Evolutionary conservation across 1,139 yeast genomes (phyloP).

Genomic region (Chernovozyma sophiae-reginae): DNA sequence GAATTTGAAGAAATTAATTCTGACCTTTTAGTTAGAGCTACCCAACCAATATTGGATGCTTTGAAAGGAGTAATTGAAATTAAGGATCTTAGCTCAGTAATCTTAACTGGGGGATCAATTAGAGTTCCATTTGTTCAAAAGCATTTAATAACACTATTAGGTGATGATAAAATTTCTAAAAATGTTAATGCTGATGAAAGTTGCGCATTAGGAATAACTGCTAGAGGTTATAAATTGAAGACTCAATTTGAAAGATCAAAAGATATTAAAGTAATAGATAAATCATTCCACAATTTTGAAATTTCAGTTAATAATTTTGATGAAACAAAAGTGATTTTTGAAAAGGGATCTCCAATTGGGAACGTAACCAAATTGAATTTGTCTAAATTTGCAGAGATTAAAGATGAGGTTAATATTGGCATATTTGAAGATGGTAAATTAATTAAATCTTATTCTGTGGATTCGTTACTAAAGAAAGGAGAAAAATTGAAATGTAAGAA

Average conservation of each 20-base stretch:
- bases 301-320: conserved; percentile 29
- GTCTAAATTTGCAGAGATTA: conserved; percentile 19
- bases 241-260: conserved; percentile 53
- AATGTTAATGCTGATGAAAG: conserved; percentile 96
- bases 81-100: conserved; percentile 56
- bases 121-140: conserved; percentile 85
- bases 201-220: conserved; percentile 83
- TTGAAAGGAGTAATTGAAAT: conserved; percentile 30
- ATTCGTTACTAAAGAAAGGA: conserved; percentile 30
- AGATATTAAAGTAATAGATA: conserved; percentile 60
- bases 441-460: conserved; percentile 34
- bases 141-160: conserved; percentile 49
- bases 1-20: conserved; percentile 66
- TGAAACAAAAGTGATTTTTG: conserved; percentile 33
- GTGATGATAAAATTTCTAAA: conserved; percentile 66
- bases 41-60: conserved; percentile 55
- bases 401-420: conserved; percentile 34
- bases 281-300: conserved; percentile 42
- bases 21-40: conserved; percentile 41
- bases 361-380: conserved; percentile 27
- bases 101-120: conserved; percentile 87
- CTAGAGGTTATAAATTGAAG: conserved; percentile 62
- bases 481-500: conserved; percentile 44
- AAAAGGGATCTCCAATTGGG: conserved; percentile 35
- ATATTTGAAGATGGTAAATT: conserved; percentile 53